Percentiles rank a stretch among this genome's conserved stretches.
These are phyloP conservation scores for Fusarium torulosum DNA, from an alignment of 2,329 filamentous ascomycete genomes.

Conservation along the genomic window DNA sequence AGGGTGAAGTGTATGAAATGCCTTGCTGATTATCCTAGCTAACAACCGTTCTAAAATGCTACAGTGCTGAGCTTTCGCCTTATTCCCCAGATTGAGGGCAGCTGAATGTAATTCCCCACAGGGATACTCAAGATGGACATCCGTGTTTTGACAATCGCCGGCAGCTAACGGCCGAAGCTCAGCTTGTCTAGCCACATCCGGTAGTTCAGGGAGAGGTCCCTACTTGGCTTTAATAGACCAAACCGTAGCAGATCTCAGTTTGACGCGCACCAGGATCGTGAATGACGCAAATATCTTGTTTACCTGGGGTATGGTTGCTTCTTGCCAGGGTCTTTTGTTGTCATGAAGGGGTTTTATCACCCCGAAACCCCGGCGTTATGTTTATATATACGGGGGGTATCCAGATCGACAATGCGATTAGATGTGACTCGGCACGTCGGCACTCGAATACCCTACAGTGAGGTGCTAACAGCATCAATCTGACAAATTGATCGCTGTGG, in stretches of 20 bases:
- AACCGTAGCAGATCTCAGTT: conserved; percentile 1
- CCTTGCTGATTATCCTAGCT: too few species aligned
- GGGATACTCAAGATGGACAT: not conserved
- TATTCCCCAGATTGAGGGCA: not conserved
- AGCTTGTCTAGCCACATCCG: not conserved
- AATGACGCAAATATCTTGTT: conserved; percentile 7
- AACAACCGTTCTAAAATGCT: not conserved
- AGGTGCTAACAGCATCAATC: not conserved
- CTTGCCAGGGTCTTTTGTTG: not conserved
- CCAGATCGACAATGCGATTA: not conserved
- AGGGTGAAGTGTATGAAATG: too few species aligned
- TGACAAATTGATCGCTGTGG: not conserved
- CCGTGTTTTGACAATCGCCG: not conserved
- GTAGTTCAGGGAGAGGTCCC: conserved; percentile 8
- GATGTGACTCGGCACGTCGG: not conserved
- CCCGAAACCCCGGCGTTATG: too few species aligned
- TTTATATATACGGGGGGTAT: not conserved
- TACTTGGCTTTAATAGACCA: not conserved
- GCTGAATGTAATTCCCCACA: not conserved
- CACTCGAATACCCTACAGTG: not conserved
- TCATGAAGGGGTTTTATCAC: not conserved
- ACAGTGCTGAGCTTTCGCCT: not conserved
- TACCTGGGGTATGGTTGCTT: not conserved
- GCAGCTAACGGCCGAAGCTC: not conserved
- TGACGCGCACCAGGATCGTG: not conserved